Base-by-base conservation (phyloP, 352 stramenopile genomes). In the Globisporangium nunn region DNA sequence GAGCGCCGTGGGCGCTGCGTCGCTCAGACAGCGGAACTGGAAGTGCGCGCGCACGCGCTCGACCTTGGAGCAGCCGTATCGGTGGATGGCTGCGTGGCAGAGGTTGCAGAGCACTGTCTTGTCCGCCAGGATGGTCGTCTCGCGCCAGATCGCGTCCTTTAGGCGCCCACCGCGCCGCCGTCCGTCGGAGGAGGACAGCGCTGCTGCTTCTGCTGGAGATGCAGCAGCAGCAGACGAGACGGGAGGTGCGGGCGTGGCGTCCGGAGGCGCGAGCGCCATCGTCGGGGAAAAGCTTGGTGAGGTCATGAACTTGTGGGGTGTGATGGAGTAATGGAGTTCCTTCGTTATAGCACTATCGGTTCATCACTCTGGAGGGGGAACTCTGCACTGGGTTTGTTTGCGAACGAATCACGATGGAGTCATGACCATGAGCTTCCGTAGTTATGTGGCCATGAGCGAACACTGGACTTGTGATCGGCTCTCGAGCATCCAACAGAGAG, bases 1-100 rank as follows among this genome's bases (percentile, higher is more conserved):
- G 37, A 43, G 37, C 37, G 5, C 37, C 37, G 37, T 12, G 37
- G 17, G 37, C 37, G 37, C 37, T 12, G 37, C 18, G 18, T 33
- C 11, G 31, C 40, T 58, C 10, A 74, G 40, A 47, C 78, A 89
- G 39, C 77, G 80, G 62, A 78, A 78, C 48, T 84, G 65, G 60
- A 89, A 89, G 55, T 89, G 79, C 31, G 67, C 68, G 51, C 79
- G 76, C 63, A 89, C 79, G 14, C 79, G 76, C 65, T 89, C 79
- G 8, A 89, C 79, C 44, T 89, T 89, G 50, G 75, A 68, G 40
- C 72, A 73, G 18, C 79, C 79, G 55, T 87, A 84, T 40, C 77
- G 75, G 54, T 89, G 79, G 61, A 87, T 87, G 43, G 87, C 64
- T 2, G 55, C 64, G 63, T 76, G 67, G 59, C 78, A 88, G 62